Evolutionary conservation across 2,329 filamentous ascomycete genomes (phyloP), one percentile per base, ranked within the genome.

Genomic region (Blastomyces emzantsi): DNA sequence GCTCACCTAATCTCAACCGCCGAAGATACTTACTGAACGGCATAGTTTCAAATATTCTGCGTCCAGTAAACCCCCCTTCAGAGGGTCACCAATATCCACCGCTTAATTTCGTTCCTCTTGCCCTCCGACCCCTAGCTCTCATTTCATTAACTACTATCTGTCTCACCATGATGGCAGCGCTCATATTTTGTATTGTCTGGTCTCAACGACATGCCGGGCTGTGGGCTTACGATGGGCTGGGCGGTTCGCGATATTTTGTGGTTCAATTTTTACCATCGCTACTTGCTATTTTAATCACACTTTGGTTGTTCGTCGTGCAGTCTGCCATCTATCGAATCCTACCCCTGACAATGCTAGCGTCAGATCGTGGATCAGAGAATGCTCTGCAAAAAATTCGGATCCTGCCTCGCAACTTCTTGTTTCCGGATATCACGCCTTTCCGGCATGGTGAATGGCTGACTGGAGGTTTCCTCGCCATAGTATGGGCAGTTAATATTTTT

Each of bases 251-350:
- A 67, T 96, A 95, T 75, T 96, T 97, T 73, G 76, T 95, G 57
- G 94, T 96, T 74, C 85, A 91, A 66, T 90, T 96, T 67, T 78
- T 97, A 1, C 92, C 93, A 1, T 90, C 92, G 63, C 78, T 96
- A 0, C 72, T 95, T 17, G 90, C 87, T 0, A 85, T 86, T 25
- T 68, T 87, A 15, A 77, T 96, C 45, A 80, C 94, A 56, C 74
- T 97, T 7, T 96, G 90, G 80, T 82, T 90, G 0, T 87, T 96
- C 70, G 84, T 87, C 67, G 80, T 96, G 49, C 83, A 91, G 68
- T 81, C 83, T 0, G 85, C 92, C 2, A 83, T 92, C n/a, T 85
- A 89, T 67, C 86, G 93, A 64, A 83, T 90, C 15, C 79, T 89
- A 49, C 92, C 92, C 0, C 95, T 95, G 73, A 83, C 86, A 28